Evolutionary conservation across 2,329 filamentous ascomycete species (phyloP).

Genomic region (Rosellinia necatrix): DNA sequence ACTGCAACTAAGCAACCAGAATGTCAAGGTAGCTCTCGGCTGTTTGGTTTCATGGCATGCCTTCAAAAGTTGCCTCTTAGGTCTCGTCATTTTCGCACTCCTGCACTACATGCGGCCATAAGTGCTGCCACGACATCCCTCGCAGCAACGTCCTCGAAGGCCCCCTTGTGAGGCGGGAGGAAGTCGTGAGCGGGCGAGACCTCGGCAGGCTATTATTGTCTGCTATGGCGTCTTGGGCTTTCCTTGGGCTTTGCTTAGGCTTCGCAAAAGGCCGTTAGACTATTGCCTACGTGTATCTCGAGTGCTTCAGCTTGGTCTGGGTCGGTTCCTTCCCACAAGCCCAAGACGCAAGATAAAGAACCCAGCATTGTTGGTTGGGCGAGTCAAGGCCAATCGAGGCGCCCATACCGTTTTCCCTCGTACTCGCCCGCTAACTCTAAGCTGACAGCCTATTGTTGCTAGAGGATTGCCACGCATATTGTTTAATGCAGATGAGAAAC

Average conservation of each 20-base stretch:
- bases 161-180: no score
- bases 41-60: no score
- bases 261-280: neutral
- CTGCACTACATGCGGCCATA: no score
- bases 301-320: constrained; percentile 2
- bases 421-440: neutral
- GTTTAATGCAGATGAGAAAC: constrained; percentile 1
- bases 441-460: neutral
- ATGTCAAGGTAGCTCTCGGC: no score
- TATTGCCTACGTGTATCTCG: neutral
- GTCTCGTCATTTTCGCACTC: no score
- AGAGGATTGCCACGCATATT: constrained; percentile 7
- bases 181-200: neutral
- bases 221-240: neutral
- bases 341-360: neutral
- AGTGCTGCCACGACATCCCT: no score
- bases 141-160: constrained; percentile 6
- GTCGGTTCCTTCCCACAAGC: neutral
- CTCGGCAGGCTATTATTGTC: neutral
- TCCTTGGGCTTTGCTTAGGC: no score
- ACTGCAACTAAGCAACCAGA: no score
- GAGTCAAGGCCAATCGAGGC: constrained; percentile 6
- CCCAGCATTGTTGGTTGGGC: neutral
- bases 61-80: no score
- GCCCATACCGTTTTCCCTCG: neutral